Evolutionary conservation across 2,329 filamentous ascomycete species (phyloP).

Genomic region (Sclerotinia minor): DNA sequence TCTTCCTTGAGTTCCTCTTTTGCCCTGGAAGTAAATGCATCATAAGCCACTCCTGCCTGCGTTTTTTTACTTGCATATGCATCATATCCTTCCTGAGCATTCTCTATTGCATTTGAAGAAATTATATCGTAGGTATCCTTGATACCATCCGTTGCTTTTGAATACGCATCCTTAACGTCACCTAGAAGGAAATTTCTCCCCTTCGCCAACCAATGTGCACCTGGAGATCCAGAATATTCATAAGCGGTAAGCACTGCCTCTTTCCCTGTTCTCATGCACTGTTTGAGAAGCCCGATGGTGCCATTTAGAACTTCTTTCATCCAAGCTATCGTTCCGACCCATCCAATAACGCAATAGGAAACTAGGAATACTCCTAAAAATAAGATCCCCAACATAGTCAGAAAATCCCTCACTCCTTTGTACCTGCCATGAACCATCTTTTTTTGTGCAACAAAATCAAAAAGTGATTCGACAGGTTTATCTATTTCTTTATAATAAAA

Average conservation of each 20-base stretch:
- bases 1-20: not conserved
- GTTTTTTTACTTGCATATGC: no score
- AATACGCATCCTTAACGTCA: no score
- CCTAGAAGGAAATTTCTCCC: not conserved
- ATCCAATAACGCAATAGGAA: not conserved
- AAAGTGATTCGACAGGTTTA: not conserved
- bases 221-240: not conserved
- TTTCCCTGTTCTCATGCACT: not conserved
- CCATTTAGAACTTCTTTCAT: not conserved
- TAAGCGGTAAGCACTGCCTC: not conserved
- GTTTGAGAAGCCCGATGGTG: not conserved
- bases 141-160: not conserved
- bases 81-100: not conserved
- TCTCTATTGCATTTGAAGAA: not conserved
- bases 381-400: not conserved
- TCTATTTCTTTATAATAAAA: conserved; percentile 30
- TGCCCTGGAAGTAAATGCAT: not conserved
- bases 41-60: no score
- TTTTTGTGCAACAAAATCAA: not conserved
- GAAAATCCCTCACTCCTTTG: not conserved
- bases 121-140: not conserved
- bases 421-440: conserved; percentile 1
- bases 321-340: not conserved
- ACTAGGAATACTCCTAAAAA: not conserved
- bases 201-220: not conserved